These are phyloP conservation scores for Periconia macrospinosa DNA, from an alignment of 2,329 filamentous ascomycete genomes.

Conservation along the genomic window DNA sequence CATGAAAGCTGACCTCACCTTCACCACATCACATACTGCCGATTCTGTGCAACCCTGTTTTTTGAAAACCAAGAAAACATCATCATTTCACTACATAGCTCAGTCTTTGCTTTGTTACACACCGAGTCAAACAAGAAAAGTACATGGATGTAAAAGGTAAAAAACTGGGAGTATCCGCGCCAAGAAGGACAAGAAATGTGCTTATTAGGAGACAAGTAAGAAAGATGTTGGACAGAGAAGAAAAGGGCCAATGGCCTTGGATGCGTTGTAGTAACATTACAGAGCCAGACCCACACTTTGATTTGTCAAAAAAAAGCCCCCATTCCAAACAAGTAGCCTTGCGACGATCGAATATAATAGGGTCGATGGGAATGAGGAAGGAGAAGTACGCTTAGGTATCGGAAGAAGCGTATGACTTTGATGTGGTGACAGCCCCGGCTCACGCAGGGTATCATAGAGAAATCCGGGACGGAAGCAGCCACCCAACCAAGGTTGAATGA, in stretches of 20 bases:
- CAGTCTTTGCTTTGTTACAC: slow-evolving; percentile 4
- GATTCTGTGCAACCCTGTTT: neutral
- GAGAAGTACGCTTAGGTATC: slow-evolving; percentile 2
- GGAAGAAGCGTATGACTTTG: slow-evolving; percentile 14
- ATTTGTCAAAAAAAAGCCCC: neutral
- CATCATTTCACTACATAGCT: slow-evolving; percentile 25
- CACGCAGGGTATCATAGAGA: slow-evolving; percentile 39
- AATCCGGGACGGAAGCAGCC: slow-evolving; percentile 32
- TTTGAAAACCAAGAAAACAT: slow-evolving; percentile 6
- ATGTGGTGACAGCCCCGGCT: slow-evolving; percentile 17
- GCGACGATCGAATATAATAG: slow-evolving; percentile 4
- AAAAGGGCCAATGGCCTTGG: neutral
- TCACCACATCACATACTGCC: neutral
- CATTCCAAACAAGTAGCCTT: slow-evolving; percentile 4
- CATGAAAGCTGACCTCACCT: too few relatives aligned
- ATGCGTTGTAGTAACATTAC: neutral
- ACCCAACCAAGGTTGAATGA: slow-evolving; percentile 29
- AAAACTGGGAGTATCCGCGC: slow-evolving; percentile 7
- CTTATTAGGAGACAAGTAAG: slow-evolving; percentile 3
- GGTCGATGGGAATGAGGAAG: neutral
- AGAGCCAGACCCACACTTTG: neutral
- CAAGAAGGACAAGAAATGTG: neutral
- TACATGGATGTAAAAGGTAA: slow-evolving; percentile 6
- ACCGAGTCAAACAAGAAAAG: slow-evolving; percentile 10
- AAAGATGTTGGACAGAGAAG: neutral